These are phyloP conservation scores for Leucocoprinus leucothites DNA, from an alignment of 768 basidiomycete genomes.

Conservation along the genomic window DNA sequence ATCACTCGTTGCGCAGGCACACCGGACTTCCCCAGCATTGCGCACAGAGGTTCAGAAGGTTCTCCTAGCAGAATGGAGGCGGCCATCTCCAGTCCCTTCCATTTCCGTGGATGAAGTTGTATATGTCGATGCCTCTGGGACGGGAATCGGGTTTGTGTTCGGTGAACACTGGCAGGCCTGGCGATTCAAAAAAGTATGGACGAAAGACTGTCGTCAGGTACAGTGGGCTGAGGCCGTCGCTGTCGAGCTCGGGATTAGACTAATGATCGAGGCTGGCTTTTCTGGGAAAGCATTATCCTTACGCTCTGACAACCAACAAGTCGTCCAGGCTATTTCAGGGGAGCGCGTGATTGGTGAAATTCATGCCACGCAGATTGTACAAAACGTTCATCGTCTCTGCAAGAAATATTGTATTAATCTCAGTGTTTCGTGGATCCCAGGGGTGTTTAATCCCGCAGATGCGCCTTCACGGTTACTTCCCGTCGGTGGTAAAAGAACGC, in stretches of 20 bases:
- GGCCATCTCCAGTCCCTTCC: neutral
- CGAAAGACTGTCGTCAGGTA: constrained; percentile 26
- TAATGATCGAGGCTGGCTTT: constrained; percentile 23
- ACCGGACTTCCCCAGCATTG: constrained; percentile 14
- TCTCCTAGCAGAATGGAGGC: constrained; percentile 19
- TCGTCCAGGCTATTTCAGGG: constrained; percentile 29
- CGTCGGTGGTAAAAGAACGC: constrained; percentile 1
- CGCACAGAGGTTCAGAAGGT: constrained; percentile 19
- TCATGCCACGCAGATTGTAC: constrained; percentile 26
- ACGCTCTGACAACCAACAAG: constrained; percentile 38
- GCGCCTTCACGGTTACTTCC: constrained; percentile 20
- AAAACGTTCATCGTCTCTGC: constrained; percentile 23
- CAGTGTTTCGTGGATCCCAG: constrained; percentile 25
- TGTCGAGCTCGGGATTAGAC: constrained; percentile 35
- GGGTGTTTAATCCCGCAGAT: constrained; percentile 31
- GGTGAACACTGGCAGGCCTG: constrained; percentile 36
- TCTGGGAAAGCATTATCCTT: constrained; percentile 24
- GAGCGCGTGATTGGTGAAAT: constrained; percentile 20
- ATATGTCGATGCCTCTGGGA: constrained; percentile 40
- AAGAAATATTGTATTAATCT: constrained; percentile 20
- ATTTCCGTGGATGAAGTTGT: constrained; percentile 16
- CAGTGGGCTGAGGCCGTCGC: constrained; percentile 45
- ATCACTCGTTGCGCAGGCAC: constrained; percentile 18
- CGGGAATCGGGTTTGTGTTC: constrained; percentile 34
- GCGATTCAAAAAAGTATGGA: constrained; percentile 29